phyloP scores from a whole-genome alignment of 768 basidiomycete genomes.

The Cystofilobasidium capitatum region DNA sequence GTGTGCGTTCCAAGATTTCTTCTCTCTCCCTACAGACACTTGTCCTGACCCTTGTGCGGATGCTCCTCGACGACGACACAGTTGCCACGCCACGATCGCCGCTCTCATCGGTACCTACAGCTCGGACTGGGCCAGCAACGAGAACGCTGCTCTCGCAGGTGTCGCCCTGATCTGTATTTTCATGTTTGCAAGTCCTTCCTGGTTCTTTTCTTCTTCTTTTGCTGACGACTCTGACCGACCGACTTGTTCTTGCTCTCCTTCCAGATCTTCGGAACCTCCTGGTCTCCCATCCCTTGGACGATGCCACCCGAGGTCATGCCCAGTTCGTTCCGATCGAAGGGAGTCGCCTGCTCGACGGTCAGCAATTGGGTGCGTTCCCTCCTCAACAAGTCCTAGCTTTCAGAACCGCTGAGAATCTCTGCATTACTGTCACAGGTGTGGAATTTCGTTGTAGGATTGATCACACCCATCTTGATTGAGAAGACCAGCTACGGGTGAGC shows the following conservation, averaged over 20 bases:
- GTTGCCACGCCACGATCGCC: conserved; percentile 5
- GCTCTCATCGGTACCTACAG: conserved; percentile 1
- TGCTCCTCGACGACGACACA: too few species aligned
- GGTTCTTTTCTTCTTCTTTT: too few species aligned
- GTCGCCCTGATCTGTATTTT: not conserved
- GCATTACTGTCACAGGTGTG: too few species aligned
- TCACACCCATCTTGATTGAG: too few species aligned
- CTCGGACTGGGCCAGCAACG: not conserved
- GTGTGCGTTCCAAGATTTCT: too few species aligned
- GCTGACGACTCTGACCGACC: too few species aligned
- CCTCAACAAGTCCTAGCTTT: not conserved
- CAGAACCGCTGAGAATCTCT: too few species aligned
- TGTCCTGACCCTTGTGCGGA: too few species aligned
- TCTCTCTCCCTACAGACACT: too few species aligned
- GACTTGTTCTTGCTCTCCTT: too few species aligned
- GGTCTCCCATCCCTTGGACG: not conserved
- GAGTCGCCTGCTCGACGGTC: not conserved
- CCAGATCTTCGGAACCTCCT: not conserved
- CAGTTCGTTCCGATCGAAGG: not conserved
- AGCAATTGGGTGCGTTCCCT: not conserved
- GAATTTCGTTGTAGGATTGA: too few species aligned
- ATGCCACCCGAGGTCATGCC: conserved; percentile 7
- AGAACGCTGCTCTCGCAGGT: not conserved
- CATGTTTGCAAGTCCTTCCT: too few species aligned
- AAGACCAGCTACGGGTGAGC: not conserved